Evolutionary conservation across 352 stramenopile genomes (phyloP), one percentile per base, ranked within the genome.

Genomic region (Pythium graminicola): DNA sequence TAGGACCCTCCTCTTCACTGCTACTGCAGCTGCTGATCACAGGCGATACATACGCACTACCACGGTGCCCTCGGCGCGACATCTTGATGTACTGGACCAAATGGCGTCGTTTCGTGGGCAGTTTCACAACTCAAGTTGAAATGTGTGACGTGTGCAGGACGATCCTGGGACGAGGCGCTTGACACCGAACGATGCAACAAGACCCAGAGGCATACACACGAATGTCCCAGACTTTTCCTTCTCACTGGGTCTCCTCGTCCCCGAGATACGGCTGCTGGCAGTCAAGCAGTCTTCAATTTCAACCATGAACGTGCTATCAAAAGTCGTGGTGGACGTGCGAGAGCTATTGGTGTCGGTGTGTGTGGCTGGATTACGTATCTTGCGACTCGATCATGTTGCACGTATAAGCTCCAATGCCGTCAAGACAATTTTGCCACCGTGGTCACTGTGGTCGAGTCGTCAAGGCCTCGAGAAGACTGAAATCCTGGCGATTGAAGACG

Each of bases 241-340:
- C 36, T 44, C 24, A 5, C 9, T 44, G 8, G 8, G 8, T 14
- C 31, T 36, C 31, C 31, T 36, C 31, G 31, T 36, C 31, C 31
- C 31, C 31, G 31, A 36, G 8, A 36, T 14, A 14, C 9, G 14
- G 31, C 14, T 45, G 24, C 39, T 27, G 13, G 14, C 17, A 22
- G 13, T 45, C 28, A 13, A 2, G 11, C 36, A 42, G 9, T 42
- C 36, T 42, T 7, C 13, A 24, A 22, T 7, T 46, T 13, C 1
- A 19, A 27, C 13, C 17, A 46, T 80, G 67, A 41, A 58, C n/a
- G 32, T 66, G 26, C 13, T 73, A 29, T 57, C 43, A 23, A 72
- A 45, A 33, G 29, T 74, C 31, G 43, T 69, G 32, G 52, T 62
- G 31, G 62, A 57, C 33, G 27, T 57, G 0, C 60, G 54, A 23